These are phyloP conservation scores for Lobosporangium transversale DNA, from an alignment of 192 early-diverging fungal species.

Conservation along the genomic window DNA sequence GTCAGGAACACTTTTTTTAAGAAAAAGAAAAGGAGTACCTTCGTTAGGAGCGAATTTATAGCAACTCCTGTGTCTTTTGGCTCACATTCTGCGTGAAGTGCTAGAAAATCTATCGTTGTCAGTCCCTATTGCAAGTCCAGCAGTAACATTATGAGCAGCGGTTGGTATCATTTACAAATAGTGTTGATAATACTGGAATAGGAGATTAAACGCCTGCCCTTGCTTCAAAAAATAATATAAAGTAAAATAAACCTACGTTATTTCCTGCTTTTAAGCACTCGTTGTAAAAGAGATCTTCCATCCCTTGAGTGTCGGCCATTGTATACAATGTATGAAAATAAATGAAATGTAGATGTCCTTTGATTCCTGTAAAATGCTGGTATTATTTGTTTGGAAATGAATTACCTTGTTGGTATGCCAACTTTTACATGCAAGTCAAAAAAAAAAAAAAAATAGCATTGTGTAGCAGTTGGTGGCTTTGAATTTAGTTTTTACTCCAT, in stretches of 20 bases:
- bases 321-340: neutral
- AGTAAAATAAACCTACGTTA: slow-evolving; percentile 7
- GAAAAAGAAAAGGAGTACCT: slow-evolving; percentile 15
- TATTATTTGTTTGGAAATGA: too few relatives aligned
- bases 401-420: too few relatives aligned
- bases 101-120: slow-evolving; percentile 21
- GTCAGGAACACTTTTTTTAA: neutral
- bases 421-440: too few relatives aligned
- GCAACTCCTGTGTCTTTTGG: slow-evolving; percentile 11
- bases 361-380: too few relatives aligned
- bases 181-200: neutral
- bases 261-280: slow-evolving; percentile 20
- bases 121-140: slow-evolving; percentile 32
- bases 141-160: neutral
- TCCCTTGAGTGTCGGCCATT: slow-evolving; percentile 7
- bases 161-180: neutral
- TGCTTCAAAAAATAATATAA: neutral
- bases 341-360: neutral
- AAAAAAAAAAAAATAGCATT: neutral
- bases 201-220: neutral
- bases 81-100: slow-evolving; percentile 10
- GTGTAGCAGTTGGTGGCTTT: neutral
- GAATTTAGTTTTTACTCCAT: too few relatives aligned
- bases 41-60: slow-evolving; percentile 28
- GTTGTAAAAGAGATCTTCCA: slow-evolving; percentile 31